Conservation (phyloP, 208 protist species). For the Crithidia sp. region DNA sequence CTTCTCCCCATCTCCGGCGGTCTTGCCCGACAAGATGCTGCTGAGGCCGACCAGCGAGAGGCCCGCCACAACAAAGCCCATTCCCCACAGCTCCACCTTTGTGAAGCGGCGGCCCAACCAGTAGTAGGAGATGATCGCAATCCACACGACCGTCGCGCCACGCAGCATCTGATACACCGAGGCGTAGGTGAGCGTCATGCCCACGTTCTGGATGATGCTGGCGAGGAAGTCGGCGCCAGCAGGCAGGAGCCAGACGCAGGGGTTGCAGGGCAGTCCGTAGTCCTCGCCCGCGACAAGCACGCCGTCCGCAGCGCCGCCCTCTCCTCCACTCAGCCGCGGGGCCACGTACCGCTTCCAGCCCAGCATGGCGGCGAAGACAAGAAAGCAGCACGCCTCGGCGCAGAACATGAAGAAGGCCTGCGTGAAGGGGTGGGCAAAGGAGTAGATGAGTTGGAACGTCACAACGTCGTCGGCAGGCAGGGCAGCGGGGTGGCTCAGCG, state of each 20-base stretch:
- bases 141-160: constrained; percentile 91
- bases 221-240: constrained; percentile 82
- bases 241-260: constrained; percentile 65
- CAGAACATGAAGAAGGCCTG: constrained; percentile 90
- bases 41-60: constrained; percentile 76
- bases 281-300: constrained; percentile 38
- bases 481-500: not conserved
- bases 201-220: constrained; percentile 87
- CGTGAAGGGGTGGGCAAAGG: constrained; percentile 82
- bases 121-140: constrained; percentile 80
- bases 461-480: not conserved
- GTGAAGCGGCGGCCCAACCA: constrained; percentile 75
- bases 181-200: constrained; percentile 85
- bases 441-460: constrained; percentile 38
- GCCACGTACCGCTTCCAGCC: constrained; percentile 29
- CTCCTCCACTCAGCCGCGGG: constrained; percentile 10
- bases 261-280: constrained; percentile 56
- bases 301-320: not conserved
- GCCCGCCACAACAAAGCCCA: constrained; percentile 59
- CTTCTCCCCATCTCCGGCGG: not conserved
- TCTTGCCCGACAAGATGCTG: constrained; percentile 30
- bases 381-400: constrained; percentile 68
- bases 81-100: constrained; percentile 71
- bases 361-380: constrained; percentile 44
- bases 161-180: constrained; percentile 95